Evolutionary conservation across 169 alveolate species (phyloP).

Genomic region (Blepharisma undulans): DNA sequence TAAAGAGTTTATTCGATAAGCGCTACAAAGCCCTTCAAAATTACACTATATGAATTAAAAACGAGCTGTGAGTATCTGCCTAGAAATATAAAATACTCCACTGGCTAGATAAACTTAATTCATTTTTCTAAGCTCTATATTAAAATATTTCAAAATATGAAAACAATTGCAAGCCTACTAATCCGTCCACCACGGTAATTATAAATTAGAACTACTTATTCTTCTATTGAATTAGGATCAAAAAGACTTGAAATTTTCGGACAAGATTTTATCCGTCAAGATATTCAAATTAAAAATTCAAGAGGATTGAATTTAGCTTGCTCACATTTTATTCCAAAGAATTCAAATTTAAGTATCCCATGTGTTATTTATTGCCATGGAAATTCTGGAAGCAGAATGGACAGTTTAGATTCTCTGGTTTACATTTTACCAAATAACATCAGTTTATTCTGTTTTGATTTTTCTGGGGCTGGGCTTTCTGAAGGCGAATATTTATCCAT

Average conservation of each 20-base stretch:
- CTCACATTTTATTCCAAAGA: not conserved
- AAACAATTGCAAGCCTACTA: not conserved
- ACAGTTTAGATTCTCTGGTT: not conserved
- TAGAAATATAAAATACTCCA: too few species aligned
- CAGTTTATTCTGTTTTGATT: constrained; percentile 71
- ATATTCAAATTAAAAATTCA: not conserved
- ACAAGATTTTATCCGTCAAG: not conserved
- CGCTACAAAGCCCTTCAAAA: too few species aligned
- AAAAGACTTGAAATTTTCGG: not conserved
- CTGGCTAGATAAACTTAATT: too few species aligned
- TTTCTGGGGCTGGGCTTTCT: constrained; percentile 81
- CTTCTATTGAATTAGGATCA: not conserved
- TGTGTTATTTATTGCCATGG: constrained; percentile 73
- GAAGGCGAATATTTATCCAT: constrained; percentile 83
- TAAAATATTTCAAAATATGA: not conserved
- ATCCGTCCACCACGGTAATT: constrained; percentile 9
- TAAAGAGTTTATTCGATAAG: too few species aligned
- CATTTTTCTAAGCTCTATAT: not conserved
- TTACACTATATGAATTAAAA: too few species aligned
- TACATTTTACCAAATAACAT: not conserved
- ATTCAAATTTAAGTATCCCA: constrained; percentile 61
- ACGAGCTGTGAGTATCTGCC: too few species aligned
- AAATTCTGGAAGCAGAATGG: constrained; percentile 34
- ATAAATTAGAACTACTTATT: not conserved
- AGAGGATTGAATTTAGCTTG: not conserved